Evolutionary conservation across 2,329 filamentous ascomycete species (phyloP), one percentile per base, ranked within the genome.

Genomic region (Penicillium sp.): DNA sequence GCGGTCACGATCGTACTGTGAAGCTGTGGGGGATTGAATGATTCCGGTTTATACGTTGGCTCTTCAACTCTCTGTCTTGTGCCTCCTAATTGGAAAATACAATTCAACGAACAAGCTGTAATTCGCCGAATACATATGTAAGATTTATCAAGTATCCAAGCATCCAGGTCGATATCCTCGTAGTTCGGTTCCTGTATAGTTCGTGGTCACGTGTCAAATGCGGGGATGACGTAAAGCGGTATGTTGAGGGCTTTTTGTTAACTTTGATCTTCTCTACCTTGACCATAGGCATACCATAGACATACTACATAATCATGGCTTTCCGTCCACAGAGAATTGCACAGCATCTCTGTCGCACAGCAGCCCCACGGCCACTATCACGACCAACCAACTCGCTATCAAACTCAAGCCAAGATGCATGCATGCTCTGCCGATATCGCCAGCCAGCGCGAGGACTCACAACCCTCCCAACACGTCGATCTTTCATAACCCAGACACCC

Each of bases 21-120:
- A 99, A 99, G 79, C 80, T 99, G 2, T 99, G 94, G 94, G 91
- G 91, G 5, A 85, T 92, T 62, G 93, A 96, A 63, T 90, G 91
- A 62, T 51, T 21, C n/a, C 5, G 4, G 15, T 34, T 8, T 15
- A 41, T 25, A 15, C 3, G 1, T 31, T 33, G 15, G 19, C 27
- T 44, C 2, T 44, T 25, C 15, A 15, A 29, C n/a, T 51, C 15
- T n/a, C 15, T 27, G 6, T 13, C 8, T 16, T 16, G 10, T 31
- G 0, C 8, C n/a, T 23, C 40, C 25, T 34, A 21, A 21, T 36
- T 45, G 16, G 34, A 16, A 38, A 50, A 23, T 31, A 40, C 10
- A 33, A 27, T 11, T 4, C 10, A 33, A 21, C n/a, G 19, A 29
- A 39, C 5, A 33, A 27, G 29, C 5, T 53, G 13, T 34, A 19